These are phyloP conservation scores for Penicillium palitans DNA, from an alignment of 2,329 filamentous ascomycete species.

Conservation along the genomic window DNA sequence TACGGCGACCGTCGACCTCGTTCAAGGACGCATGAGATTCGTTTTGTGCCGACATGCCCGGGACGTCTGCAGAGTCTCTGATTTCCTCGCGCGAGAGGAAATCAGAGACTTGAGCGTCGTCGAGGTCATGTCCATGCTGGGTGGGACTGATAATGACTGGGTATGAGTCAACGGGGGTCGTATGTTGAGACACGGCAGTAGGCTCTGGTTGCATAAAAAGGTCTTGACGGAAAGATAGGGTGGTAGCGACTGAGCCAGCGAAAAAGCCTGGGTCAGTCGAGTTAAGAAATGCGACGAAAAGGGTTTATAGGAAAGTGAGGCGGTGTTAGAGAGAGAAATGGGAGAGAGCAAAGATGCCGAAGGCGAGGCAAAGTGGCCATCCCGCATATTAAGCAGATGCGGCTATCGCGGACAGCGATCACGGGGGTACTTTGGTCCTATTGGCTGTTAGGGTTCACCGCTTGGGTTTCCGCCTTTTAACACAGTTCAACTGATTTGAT, in stretches of 20 bases:
- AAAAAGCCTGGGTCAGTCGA: conserved; percentile 52
- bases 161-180: conserved; percentile 41
- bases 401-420: background rate
- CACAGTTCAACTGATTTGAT: too few relatives aligned
- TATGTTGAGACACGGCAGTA: conserved; percentile 51
- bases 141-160: conserved; percentile 40
- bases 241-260: conserved; percentile 57
- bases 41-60: conserved; percentile 23
- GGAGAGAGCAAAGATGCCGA: conserved; percentile 4
- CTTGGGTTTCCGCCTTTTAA: background rate
- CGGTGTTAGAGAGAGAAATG: conserved; percentile 13
- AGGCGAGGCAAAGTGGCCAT: conserved; percentile 22
- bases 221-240: conserved; percentile 34
- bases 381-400: conserved; percentile 13
- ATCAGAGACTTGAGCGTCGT: conserved; percentile 47
- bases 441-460: background rate
- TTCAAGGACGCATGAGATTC: conserved; percentile 29
- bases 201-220: conserved; percentile 68
- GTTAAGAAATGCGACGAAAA: conserved; percentile 6
- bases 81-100: conserved; percentile 44
- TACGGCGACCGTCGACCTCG: conserved; percentile 19
- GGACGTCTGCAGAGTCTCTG: conserved; percentile 33
- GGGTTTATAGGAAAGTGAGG: conserved; percentile 13
- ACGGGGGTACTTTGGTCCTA: background rate
- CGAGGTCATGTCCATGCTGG: conserved; percentile 61